Base-by-base conservation (phyloP, 2,329 filamentous ascomycete genomes). In the Dactylellina haptotyla region DNA sequence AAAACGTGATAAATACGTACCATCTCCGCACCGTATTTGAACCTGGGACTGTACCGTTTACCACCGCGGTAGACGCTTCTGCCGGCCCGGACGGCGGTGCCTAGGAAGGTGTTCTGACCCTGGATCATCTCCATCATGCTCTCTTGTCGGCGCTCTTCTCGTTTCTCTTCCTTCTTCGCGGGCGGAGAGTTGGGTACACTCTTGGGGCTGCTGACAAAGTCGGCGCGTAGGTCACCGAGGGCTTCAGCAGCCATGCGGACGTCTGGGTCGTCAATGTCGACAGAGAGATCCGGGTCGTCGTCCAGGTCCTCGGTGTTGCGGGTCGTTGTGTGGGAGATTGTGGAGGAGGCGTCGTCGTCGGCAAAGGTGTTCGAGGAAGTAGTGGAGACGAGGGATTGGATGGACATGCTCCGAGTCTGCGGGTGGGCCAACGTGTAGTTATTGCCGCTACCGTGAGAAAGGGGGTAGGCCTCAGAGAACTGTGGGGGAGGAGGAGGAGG, bases 181-280 rank as follows among this genome's bases (percentile, higher is more conserved):
- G 83, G 80, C 56, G 74, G 57, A 51, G 61, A 57, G 61, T 62
- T 67, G 66, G 75, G 53, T 45, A 77, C 62, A 56, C 64, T 70
- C 78, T 69, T 63, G 23, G 77, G 77, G 70, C 65, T 76, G 61
- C 28, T 70, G 70, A 66, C 69, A 48, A 78, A 76, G 78, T 78
- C 77, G 80, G 80, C 73, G 81, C 88, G 85, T 72, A 93, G 84
- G 77, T 91, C 89, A 53, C 90, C 90, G 12, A 93, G 82, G 5
- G 90, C 90, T 80, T 93, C 89, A 28, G 90, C 90, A 23, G 90
- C 90, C 77, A 89, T 83, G 43, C 87, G 84, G 34, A 90, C 88
- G 77, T 89, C 87, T 1, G 88, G 87, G 75, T 90, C 88, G 77
- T 90, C 88, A 26, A 90, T 81, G 43, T 73, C 69, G 12, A 73